Conservation (phyloP, 768 basidiomycete species). For the Russula virescens region DNA sequence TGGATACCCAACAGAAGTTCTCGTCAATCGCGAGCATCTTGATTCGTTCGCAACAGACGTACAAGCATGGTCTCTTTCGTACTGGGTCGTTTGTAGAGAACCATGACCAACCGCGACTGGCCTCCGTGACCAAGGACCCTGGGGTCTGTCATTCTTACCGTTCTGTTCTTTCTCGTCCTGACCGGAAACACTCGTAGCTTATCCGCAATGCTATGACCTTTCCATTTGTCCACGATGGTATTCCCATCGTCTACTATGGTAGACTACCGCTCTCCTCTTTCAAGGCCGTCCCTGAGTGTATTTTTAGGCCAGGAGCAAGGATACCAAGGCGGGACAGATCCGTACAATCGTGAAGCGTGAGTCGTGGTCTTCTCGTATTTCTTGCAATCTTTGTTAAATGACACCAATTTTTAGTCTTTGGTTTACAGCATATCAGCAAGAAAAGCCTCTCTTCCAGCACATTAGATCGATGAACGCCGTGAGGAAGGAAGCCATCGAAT, state of each 20-base stretch:
- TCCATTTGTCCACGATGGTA: constrained; percentile 46
- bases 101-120: constrained; percentile 49
- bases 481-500: constrained; percentile 44
- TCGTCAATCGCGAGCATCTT: constrained; percentile 30
- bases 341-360: constrained; percentile 48
- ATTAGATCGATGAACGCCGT: constrained; percentile 47
- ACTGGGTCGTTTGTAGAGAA: constrained; percentile 49
- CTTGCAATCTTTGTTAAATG: neutral
- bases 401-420: constrained; percentile 44
- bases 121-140: constrained; percentile 38
- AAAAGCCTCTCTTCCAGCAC: constrained; percentile 45
- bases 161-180: neutral
- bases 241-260: constrained; percentile 50
- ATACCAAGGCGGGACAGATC: constrained; percentile 40
- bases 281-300: neutral
- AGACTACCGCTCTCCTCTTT: neutral
- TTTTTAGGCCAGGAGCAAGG: constrained; percentile 44
- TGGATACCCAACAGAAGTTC: constrained; percentile 32
- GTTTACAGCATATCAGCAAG: constrained; percentile 48
- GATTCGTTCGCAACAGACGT: constrained; percentile 32
- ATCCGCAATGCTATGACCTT: constrained; percentile 45
- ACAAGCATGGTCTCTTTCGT: constrained; percentile 37
- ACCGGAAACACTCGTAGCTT: constrained; percentile 29
- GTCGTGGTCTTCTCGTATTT: constrained; percentile 9
- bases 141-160: constrained; percentile 32